A percentile compares a stretch with the other conserved stretches of the same genome.
These are phyloP conservation scores for Francoa sonchifolia DNA, from an alignment of 441 rosid genomes.

Conservation along the genomic window DNA sequence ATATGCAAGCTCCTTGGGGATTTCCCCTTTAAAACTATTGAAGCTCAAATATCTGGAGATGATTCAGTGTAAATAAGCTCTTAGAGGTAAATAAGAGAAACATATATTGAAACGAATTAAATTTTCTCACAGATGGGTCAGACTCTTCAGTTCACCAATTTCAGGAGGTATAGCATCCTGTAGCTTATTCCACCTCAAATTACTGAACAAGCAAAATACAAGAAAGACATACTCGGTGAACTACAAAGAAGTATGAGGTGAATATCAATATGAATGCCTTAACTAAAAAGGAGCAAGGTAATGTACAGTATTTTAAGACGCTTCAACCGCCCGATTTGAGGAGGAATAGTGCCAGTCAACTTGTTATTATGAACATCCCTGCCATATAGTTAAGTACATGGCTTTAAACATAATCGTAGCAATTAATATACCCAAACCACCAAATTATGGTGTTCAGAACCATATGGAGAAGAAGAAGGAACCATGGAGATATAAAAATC, in stretches of 20 bases:
- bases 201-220: too few species aligned
- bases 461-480: neutral
- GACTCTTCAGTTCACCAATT: slow-evolving; percentile 81
- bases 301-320: slow-evolving; percentile 71
- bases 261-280: slow-evolving; percentile 6
- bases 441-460: neutral
- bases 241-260: too few species aligned
- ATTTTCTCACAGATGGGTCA: slow-evolving; percentile 63
- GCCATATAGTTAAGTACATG: slow-evolving; percentile 10
- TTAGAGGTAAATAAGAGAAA: neutral
- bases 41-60: slow-evolving; percentile 70
- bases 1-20: slow-evolving; percentile 76
- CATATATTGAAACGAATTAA: too few species aligned
- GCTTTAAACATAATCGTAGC: too few species aligned
- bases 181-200: slow-evolving; percentile 93
- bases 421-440: too few species aligned
- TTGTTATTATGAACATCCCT: slow-evolving; percentile 85
- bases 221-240: too few species aligned
- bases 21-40: slow-evolving; percentile 91
- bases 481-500: slow-evolving; percentile 5
- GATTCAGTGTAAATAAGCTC: too few species aligned
- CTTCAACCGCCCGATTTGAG: slow-evolving; percentile 68
- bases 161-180: slow-evolving; percentile 89
- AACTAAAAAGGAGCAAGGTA: slow-evolving; percentile 4
- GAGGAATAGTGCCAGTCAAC: slow-evolving; percentile 70